Base-by-base conservation (phyloP, 179 eudicot species). In the Kewa caespitosa region DNA sequence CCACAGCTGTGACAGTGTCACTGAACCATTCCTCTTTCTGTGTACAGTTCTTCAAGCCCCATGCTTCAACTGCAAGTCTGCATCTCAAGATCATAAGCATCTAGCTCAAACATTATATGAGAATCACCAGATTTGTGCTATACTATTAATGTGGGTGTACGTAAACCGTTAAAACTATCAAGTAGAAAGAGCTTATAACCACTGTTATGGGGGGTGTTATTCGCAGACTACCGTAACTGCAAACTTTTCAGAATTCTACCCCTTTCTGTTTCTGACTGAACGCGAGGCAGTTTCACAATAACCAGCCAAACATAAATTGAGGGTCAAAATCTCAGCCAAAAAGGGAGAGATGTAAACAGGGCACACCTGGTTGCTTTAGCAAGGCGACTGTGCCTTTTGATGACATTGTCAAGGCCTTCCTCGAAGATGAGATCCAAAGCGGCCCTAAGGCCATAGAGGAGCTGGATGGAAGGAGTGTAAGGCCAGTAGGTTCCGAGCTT, bases 31-130 rank as follows among this genome's bases (percentile, higher is more conserved):
- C 99, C 78, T 96, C 99, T 82, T 90, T 94, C 76, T 90, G 94
- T 41, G 94, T 83, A 83, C 99, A 96, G 84, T 96, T 96, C 88
- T 96, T 94, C 88, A 96, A 81, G 2, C 99, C 99, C 99, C 99
- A 96, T 65, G 99, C 98, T 72, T 96, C 99, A 71, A 96, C 98
- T 5, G 99, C 99, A 37, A 94, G 89, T 73, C 99, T 96, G 90
- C 83, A 83, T 72, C 66, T 37, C 82, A 79, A 82, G 20, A 79
- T 72, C 74, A 72, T 72, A 1, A 71, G 62, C 77, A 43, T 33
- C 65, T 79, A 34, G 14, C 54, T 42, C 30, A 54, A 11, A 20
- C 20, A n/a, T n/a, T n/a, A n/a, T n/a, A n/a, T n/a, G n/a, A n/a
- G n/a, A n/a, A n/a, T n/a, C n/a, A n/a, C n/a, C n/a, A n/a, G n/a